A percentile compares a stretch with the other conserved stretches of the same genome.
Conservation (phyloP, 2,329 filamentous ascomycete genomes). For the Fusarium tanahbumbuense region DNA sequence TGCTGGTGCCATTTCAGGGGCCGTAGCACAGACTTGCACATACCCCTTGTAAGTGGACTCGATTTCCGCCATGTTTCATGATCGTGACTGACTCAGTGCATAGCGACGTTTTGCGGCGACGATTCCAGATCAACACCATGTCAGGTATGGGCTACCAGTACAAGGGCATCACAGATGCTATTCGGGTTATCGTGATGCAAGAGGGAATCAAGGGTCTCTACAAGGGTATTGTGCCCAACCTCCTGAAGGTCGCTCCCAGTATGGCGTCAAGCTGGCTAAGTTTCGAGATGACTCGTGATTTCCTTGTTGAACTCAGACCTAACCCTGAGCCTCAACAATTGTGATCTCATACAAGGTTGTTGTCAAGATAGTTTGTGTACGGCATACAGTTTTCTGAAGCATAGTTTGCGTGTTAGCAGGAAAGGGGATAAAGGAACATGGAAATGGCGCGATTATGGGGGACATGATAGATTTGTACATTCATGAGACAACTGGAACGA, state of each 20-base stretch:
- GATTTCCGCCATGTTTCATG: slow-evolving; percentile 1
- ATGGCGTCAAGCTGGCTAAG: slow-evolving; percentile 99
- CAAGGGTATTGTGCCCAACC: slow-evolving; percentile 94
- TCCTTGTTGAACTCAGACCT: slow-evolving; percentile 73
- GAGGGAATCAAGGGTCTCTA: slow-evolving; percentile 90
- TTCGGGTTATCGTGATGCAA: slow-evolving; percentile 82
- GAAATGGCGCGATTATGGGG: slow-evolving; percentile 24
- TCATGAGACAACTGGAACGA: slow-evolving; percentile 18
- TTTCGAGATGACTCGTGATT: slow-evolving; percentile 93
- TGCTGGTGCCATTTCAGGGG: slow-evolving; percentile 94
- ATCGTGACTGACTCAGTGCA: slow-evolving; percentile 34
- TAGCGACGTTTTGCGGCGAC: slow-evolving; percentile 89
- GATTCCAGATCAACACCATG: slow-evolving; percentile 99
- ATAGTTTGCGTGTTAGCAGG: slow-evolving; percentile 5
- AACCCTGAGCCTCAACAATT: slow-evolving; percentile 49
- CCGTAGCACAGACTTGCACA: slow-evolving; percentile 95
- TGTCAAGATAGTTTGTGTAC: slow-evolving; percentile 38
- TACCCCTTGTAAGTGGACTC: slow-evolving; percentile 85
- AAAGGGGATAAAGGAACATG: slow-evolving; percentile 15
- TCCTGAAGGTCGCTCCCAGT: slow-evolving; percentile 96
- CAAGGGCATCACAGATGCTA: slow-evolving; percentile 84
- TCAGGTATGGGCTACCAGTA: slow-evolving; percentile 98
- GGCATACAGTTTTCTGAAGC: slow-evolving; percentile 6
- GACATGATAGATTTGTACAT: slow-evolving; percentile 35
- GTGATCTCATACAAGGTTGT: slow-evolving; percentile 38